Evolutionary conservation across 2,329 filamentous ascomycete species (phyloP), one percentile per base, ranked within the genome.

Genomic region (Aspergillus viridinutans): DNA sequence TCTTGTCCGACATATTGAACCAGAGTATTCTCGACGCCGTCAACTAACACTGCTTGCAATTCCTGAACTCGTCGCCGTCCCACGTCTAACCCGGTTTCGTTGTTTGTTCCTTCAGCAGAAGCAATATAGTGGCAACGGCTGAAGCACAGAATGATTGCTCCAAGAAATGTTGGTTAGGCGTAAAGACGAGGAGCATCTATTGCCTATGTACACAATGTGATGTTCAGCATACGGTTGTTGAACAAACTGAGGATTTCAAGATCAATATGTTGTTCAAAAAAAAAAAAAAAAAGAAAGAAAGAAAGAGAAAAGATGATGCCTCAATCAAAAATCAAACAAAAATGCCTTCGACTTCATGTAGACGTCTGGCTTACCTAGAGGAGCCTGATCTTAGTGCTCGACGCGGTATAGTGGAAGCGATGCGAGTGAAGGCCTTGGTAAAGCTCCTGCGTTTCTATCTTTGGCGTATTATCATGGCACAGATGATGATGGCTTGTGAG

Each of bases 1-100:
- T 56, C 28, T 49, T 56, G 52, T 61, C 63, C 7, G 53, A 56
- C 61, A 63, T 63, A 26, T 26, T 54, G 20, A 53, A 29, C 28
- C 38, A 26, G 48, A 23, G n/a, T 50, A n/a, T 2, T 35, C 43
- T 32, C 9, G 9, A 8, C 5, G 26, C 23, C 20, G 5, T 47
- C 23, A 26, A 25, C 21, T 14, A 38, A 38, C 43, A 23, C 21
- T 10, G 23, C 21, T 7, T 5, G 23, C 12, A 6, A 25, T 23
- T 6, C 10, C 4, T 47, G 43, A 26, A 47, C 5, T 3, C 5
- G 23, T 47, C 12, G 6, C n/a, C 3, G 12, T 25, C 8, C n/a
- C 14, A 17, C 17, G 14, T 7, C 7, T 38, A 17, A 12, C 14
- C 32, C 7, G 32, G 32, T 38, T 35, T 38, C 32, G 32, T 35